Evolutionary conservation across 2,329 filamentous ascomycete genomes (phyloP).

Genomic region (Diplodia sapinea): DNA sequence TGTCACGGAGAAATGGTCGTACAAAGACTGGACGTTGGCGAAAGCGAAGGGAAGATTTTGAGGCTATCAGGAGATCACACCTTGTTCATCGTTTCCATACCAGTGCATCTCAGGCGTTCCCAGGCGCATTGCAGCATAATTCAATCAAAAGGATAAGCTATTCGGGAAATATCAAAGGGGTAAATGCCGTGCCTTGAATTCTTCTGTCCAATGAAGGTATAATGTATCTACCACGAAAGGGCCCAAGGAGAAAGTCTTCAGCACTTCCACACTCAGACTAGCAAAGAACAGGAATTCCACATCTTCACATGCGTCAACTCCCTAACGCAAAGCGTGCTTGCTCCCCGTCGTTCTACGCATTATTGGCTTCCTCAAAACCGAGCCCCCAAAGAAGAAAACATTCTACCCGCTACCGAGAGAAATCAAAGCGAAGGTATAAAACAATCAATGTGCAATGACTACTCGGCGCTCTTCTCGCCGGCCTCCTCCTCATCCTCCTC

Average conservation of each 20-base stretch:
- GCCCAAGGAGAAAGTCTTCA: not conserved
- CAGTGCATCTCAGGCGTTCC: conserved; percentile 19
- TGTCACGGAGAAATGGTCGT: conserved; percentile 92
- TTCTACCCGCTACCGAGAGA: not conserved
- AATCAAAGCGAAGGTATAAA: conserved; percentile 5
- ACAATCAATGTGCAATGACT: not conserved
- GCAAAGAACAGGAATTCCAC: not conserved
- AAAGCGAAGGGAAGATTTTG: conserved; percentile 17
- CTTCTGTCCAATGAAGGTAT: conserved; percentile 3
- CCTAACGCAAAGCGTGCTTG: not conserved
- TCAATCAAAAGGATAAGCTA: not conserved
- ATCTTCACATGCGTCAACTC: conserved; percentile 1
- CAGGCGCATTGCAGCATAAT: not conserved
- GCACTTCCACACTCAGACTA: not conserved
- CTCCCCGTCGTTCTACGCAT: conserved; percentile 23
- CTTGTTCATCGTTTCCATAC: not conserved
- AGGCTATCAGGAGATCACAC: not conserved
- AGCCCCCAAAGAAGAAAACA: not conserved
- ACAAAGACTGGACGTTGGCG: conserved; percentile 84
- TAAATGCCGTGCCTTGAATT: not conserved
- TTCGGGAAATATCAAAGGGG: not conserved
- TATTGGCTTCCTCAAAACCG: not conserved
- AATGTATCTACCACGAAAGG: conserved; percentile 17
- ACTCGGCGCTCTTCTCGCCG: not conserved
- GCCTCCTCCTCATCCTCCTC: not conserved